phyloP scores from a whole-genome alignment of 768 basidiomycete species.

The Termitomyces sp. region DNA sequence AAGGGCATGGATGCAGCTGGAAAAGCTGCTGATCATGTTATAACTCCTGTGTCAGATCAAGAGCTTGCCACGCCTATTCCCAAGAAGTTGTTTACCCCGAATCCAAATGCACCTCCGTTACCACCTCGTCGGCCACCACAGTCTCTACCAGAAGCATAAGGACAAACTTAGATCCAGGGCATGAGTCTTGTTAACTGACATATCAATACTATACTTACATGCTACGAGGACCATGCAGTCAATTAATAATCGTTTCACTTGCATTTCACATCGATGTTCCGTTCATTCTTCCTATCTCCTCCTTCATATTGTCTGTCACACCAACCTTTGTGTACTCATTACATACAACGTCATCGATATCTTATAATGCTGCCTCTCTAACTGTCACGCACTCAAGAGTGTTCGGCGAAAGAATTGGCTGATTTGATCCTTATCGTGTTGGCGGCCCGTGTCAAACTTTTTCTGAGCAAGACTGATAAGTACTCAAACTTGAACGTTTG shows the following conservation, averaged over 20 bases:
- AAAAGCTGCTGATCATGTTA: background rate
- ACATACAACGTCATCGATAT: background rate
- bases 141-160: background rate
- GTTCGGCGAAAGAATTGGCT: no score
- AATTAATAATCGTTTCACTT: background rate
- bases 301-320: background rate
- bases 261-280: background rate
- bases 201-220: background rate
- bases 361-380: background rate
- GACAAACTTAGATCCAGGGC: background rate
- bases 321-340: background rate
- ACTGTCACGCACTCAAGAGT: background rate
- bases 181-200: background rate
- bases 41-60: background rate
- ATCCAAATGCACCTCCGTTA: constrained; percentile 14
- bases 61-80: background rate
- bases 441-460: no score
- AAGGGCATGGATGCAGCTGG: background rate
- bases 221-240: background rate
- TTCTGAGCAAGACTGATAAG: no score
- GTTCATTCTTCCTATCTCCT: background rate
- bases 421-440: no score
- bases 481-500: no score
- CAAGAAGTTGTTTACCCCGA: background rate
- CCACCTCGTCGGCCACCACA: constrained; percentile 15